A percentile compares a stretch with the other conserved stretches of the same genome.
Evolutionary conservation across 2,329 filamentous ascomycete genomes (phyloP).

Genomic region (Mollisiaceae sp.): DNA sequence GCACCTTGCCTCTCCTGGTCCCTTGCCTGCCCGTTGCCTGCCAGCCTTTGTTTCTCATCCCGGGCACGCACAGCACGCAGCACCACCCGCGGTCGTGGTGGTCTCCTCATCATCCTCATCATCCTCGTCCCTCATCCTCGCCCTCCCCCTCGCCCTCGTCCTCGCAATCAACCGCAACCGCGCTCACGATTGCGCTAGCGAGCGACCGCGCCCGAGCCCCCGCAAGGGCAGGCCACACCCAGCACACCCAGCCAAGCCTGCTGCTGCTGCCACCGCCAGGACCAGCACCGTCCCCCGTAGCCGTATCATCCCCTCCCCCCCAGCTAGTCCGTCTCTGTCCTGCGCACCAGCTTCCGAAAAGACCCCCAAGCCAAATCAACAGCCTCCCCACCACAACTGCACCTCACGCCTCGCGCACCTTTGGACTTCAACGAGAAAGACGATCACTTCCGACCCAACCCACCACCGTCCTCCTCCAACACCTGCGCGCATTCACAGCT

Average conservation of each 20-base stretch:
- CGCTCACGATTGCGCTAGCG: slow-evolving; percentile 17
- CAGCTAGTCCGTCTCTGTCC: too few species aligned
- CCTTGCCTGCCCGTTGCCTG: too few species aligned
- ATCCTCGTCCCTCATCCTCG: background rate
- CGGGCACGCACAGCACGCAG: too few species aligned
- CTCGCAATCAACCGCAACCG: slow-evolving; percentile 9
- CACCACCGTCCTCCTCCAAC: background rate
- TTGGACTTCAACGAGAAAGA: slow-evolving; percentile 4
- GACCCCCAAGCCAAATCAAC: background rate
- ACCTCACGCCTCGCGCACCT: background rate
- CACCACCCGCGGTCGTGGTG: too few species aligned
- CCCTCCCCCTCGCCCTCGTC: background rate
- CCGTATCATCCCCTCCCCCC: too few species aligned
- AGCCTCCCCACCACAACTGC: slow-evolving; percentile 9
- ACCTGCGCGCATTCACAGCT: background rate
- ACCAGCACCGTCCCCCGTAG: too few species aligned
- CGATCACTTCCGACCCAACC: background rate
- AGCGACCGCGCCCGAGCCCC: background rate
- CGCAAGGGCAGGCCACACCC: background rate
- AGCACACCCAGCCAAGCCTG: too few species aligned
- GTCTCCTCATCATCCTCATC: background rate
- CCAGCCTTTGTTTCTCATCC: too few species aligned
- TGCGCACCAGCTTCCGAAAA: slow-evolving; percentile 11
- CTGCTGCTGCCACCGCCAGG: too few species aligned
- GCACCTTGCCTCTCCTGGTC: too few species aligned